Evolutionary conservation across 306 rosid genomes (phyloP).

Genomic region (Luffa aegyptiaca): DNA sequence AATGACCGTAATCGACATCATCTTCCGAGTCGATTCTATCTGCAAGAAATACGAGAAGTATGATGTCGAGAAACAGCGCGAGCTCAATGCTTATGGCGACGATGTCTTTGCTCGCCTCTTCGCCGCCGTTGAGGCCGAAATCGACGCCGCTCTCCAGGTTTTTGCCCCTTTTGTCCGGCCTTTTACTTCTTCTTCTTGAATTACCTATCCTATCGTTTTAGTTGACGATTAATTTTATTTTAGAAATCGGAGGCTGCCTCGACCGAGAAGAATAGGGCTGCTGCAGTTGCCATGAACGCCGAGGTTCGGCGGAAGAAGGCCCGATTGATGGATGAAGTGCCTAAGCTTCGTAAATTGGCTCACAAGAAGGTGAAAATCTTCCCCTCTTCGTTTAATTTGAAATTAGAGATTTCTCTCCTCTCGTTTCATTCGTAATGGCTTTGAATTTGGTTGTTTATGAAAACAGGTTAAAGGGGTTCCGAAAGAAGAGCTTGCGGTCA

Average conservation of each 20-base stretch:
- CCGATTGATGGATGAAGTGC: conserved; percentile 73
- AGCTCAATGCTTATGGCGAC: conserved; percentile 57
- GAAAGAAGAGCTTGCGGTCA: conserved; percentile 46
- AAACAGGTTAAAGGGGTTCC: conserved; percentile 72
- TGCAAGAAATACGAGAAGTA: conserved; percentile 67
- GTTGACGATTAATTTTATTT: background rate
- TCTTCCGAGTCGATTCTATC: conserved; percentile 64
- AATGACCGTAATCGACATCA: conserved; percentile 64
- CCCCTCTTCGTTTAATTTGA: background rate
- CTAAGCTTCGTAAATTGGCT: conserved; percentile 53
- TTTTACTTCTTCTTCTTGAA: background rate
- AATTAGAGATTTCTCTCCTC: background rate
- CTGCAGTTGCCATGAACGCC: conserved; percentile 25
- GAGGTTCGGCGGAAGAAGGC: conserved; percentile 34
- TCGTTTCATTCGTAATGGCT: background rate
- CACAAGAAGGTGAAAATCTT: conserved; percentile 46
- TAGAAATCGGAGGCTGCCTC: conserved; percentile 30
- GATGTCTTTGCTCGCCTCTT: conserved; percentile 57
- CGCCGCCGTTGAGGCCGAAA: conserved; percentile 30
- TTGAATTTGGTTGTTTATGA: background rate
- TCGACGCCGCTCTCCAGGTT: conserved; percentile 40
- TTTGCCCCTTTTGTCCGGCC: too few species aligned
- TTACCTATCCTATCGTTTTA: background rate
- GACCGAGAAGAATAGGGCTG: conserved; percentile 30
- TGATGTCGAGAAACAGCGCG: conserved; percentile 64